Base-by-base conservation (phyloP, 73 alveolate genomes). In the Paramecium sexaurelia region DNA sequence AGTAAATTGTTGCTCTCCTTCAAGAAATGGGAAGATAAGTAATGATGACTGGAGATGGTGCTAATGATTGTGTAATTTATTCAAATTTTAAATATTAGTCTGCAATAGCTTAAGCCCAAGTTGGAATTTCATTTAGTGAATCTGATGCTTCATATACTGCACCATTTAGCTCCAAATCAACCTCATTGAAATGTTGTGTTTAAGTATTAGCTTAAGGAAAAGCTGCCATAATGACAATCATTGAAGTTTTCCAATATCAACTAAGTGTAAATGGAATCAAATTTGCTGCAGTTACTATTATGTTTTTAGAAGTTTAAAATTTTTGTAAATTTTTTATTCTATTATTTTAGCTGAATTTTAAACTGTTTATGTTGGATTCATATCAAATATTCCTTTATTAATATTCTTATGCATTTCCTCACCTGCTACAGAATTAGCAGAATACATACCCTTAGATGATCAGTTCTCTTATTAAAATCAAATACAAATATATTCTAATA, bases 121-220 rank as follows among this genome's bases (percentile, higher is more conserved):
- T 88, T 22, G 94, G 94, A 43, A 69, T 88, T 27, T 88, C 94
- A 26, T 88, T 88, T 29, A 41, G 84, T 66, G 75, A 55, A 26
- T 61, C 94, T 22, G 94, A 88, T 88, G 94, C 94, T 11, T 75
- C 94, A 7, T 68, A 68, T 39, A 88, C 94, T 39, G 94, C 94
- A 7, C 94, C 94, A 35, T 88, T 88, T 69, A 56, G 88, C 11
- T 69, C 91, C 22, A 69, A 88, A 88, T 24, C 55, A 19, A 66
- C 66, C 20, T 88, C 89, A 39, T 24, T 88, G 9, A n/a, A n/a
- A 22, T 69, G 94, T 69, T 83, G 69, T 24, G 55, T 47, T 15
- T 55, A 32, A 56, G 75, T 88, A 9, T 82, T 88, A 68, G 56
- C 91, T n/a, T 83, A 66, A 29, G 94, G 94, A 41, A 88, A 82